Base-by-base conservation (phyloP, 2,329 filamentous ascomycete genomes). In the Fusarium devonianum region DNA sequence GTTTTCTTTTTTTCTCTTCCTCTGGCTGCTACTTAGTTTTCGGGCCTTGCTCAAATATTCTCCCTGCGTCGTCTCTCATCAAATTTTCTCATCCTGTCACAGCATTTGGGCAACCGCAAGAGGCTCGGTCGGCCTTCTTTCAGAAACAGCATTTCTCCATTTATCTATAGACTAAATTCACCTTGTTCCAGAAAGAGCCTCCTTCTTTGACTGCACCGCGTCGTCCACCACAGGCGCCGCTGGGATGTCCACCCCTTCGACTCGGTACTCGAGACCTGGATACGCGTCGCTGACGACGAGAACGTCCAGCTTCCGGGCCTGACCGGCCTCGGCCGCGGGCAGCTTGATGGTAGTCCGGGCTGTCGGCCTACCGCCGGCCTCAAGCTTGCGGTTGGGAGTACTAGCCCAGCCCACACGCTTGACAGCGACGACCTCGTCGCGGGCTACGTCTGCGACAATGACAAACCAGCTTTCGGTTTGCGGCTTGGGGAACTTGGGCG, bases 401-500 rank as follows among this genome's bases (percentile, higher is more conserved):
- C 68, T 49, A 43, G 62, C 68, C 92, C 94, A 97, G 2, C 86
- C 87, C 0, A 94, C 83, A 21, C 94, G 80, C 79, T 96, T 97
- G 56, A 99, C 78, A 3, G 89, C 93, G 4, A 96, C 72, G 28
- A 97, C 80, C 61, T 97, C 90, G 50, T 93, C 90, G 6, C 74
- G 81, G 1, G 75, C 76, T 3, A 82, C 65, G 62, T 89, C 85
- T 6, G 85, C 87, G 0, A 96, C 80, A 16, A 97, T 68, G 11
- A 94, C 83, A 71, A 99, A 97, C 82, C 87, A 97, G 0, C 92
- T 92, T 67, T 99, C 94, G 0, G 86, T 94, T 72, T 99, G 94
- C 12, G 92, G 86, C 73, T 99, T 99, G 1, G 93, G 93, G 73
- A 96, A 97, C 16, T 83, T 82, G 3, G 95, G 93, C 0, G 94